phyloP scores from a whole-genome alignment of 306 rosid species.

The Dalbergia cultrata region DNA sequence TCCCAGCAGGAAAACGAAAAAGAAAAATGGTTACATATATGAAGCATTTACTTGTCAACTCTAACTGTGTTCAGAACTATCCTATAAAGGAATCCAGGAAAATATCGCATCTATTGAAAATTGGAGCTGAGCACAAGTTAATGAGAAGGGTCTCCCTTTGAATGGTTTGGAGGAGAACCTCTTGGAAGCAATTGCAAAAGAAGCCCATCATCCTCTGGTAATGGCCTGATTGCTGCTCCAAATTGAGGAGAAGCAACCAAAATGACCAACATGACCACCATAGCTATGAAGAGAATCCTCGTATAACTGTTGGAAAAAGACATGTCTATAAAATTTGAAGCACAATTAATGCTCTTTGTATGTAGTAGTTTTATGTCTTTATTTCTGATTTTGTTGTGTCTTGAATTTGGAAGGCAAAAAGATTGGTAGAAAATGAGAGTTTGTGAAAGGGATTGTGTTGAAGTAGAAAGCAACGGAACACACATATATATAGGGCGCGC shows the following conservation, averaged over 20 bases:
- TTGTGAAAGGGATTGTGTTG: neutral
- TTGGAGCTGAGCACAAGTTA: too few relatives aligned
- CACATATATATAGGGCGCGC: neutral
- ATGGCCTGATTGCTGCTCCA: conserved; percentile 53
- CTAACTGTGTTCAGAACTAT: too few relatives aligned
- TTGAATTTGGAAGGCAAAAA: neutral
- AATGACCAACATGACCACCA: conserved; percentile 37
- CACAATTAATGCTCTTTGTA: too few relatives aligned
- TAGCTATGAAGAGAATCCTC: too few relatives aligned
- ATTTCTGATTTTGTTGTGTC: too few relatives aligned
- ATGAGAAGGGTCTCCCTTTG: conserved; percentile 39
- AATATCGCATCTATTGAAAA: too few relatives aligned
- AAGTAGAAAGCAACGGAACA: neutral
- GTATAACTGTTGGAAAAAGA: conserved; percentile 28
- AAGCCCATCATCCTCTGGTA: conserved; percentile 38
- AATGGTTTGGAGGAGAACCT: conserved; percentile 2
- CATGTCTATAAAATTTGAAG: neutral
- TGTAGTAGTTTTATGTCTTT: too few relatives aligned
- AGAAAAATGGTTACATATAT: too few relatives aligned
- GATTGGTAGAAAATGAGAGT: neutral
- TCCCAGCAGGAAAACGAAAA: too few relatives aligned
- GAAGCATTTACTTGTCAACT: too few relatives aligned
- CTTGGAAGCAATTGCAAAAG: conserved; percentile 47
- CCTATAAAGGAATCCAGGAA: too few relatives aligned
- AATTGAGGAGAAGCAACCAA: conserved; percentile 44